Evolutionary conservation across 805 yeast genomes (phyloP).

Genomic region (Metschnikowia reukaufii): DNA sequence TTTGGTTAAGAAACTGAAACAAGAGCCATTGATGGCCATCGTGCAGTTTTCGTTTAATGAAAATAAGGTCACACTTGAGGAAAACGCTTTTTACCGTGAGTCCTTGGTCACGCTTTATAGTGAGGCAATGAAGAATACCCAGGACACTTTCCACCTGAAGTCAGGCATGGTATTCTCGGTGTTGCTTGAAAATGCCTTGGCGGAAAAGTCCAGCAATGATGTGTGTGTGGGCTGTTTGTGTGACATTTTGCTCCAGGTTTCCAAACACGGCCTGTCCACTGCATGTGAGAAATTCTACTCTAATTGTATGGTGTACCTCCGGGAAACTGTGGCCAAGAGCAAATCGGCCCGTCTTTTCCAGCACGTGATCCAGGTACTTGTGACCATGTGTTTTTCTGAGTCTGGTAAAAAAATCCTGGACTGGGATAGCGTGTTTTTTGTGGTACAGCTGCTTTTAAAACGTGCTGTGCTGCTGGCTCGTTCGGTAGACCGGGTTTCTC

Average conservation of each 20-base stretch:
- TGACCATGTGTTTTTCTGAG: slow-evolving; percentile 60
- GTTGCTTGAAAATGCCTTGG: slow-evolving; percentile 37
- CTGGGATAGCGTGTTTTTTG: slow-evolving; percentile 44
- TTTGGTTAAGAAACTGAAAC: slow-evolving; percentile 65
- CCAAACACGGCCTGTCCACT: slow-evolving; percentile 53
- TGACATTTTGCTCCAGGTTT: slow-evolving; percentile 55
- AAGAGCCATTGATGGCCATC: slow-evolving; percentile 46
- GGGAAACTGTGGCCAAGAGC: slow-evolving; percentile 13
- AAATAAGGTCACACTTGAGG: slow-evolving; percentile 29
- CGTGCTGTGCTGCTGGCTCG: slow-evolving; percentile 14
- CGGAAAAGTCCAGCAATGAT: slow-evolving; percentile 5
- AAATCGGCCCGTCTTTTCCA: slow-evolving; percentile 5
- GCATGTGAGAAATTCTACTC: slow-evolving; percentile 47
- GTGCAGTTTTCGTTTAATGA: slow-evolving; percentile 44
- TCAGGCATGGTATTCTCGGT: slow-evolving; percentile 50
- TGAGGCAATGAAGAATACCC: slow-evolving; percentile 73
- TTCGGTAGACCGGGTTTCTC: slow-evolving; percentile 3
- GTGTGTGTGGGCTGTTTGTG: slow-evolving; percentile 38
- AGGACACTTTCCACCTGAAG: slow-evolving; percentile 73
- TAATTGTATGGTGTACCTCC: slow-evolving; percentile 25
- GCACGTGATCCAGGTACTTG: slow-evolving; percentile 39
- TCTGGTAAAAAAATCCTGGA: slow-evolving; percentile 62
- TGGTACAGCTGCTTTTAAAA: slow-evolving; percentile 24
- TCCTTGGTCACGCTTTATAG: slow-evolving; percentile 63
- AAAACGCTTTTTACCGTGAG: slow-evolving; percentile 50